Base-by-base conservation (phyloP, 2,329 filamentous ascomycete species). In the Xylaria sp. region DNA sequence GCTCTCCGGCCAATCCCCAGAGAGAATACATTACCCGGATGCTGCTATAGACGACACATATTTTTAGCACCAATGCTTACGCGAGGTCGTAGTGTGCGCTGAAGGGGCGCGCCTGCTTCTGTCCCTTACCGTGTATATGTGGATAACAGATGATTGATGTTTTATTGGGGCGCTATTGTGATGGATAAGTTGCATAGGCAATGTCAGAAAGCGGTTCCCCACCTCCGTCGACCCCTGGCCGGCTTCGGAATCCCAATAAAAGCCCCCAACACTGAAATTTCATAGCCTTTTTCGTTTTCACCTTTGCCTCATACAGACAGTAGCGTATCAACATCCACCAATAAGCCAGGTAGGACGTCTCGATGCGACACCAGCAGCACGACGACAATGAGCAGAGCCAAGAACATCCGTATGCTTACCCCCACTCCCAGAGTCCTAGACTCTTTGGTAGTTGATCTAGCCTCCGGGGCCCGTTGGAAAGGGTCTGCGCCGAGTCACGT, bases 381-480 rank as follows among this genome's bases (percentile, higher is more conserved):
- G 33, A 47, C 25, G 45, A 42, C 11, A 14, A 62, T 49, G 33
- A 42, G 54, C 23, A 62, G 14, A 55, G 54, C 54, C 54, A 58
- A 58, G 47, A 59, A 33, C 15, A 21, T 35, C 55, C 35, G 35
- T 49, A 40, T 17, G 28, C 33, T 46, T 35, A 51, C 31, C 59
- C 52, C 53, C 53, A 46, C 47, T 21, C n/a, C 28, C 42, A 28
- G 37, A 49, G 43, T 46, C 25, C 60, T 35, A 62, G 60, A 54
- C 57, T 49, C 49, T 49, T 31, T 33, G 42, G 54, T 37, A 23
- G 33, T 31, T 25, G 40, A 47, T 57, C 53, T 61, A 57, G 59
- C 53, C 40, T 57, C 53, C 57, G 53, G 59, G 47, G 31, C 46
- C 58, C 52, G 52, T 52, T 57, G 43, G 38, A 19, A 47, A 46